Evolutionary conservation across 495 filamentous ascomycete species (phyloP), one percentile per base, ranked within the genome.

Genomic region (Aspergillus baeticus): DNA sequence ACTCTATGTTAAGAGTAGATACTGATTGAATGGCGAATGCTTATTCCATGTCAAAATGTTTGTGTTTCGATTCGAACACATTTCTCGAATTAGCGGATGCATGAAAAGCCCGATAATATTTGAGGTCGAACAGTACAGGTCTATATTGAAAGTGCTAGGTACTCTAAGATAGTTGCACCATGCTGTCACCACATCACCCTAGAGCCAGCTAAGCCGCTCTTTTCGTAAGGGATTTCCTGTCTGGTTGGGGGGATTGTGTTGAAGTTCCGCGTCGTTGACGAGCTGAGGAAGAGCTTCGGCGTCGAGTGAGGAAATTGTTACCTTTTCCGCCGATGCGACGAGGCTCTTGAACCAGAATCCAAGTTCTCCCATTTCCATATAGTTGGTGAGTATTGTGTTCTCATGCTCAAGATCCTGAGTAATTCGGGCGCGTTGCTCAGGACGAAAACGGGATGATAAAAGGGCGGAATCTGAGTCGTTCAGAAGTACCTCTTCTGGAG

Each of bases 291-390:
- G 29, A 20, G 26, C 18, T n/a, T 29, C 49, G 29, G 21, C 6
- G 44, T 37, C 3, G 17, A n/a, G 33, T 10, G 41, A 17, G 34
- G 34, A 7, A 2, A 57, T 48, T 13, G 42, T 15, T n/a, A 47
- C 41, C 26, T 59, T 55, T 34, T 57, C 54, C 21, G 64, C 53
- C 18, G 59, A 69, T 15, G 64, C 70, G 21, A 74, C 53, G 22
- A 83, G 71, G 49, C 80, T 76, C 48, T 78, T 78, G 46, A 77
- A 81, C 84, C 86, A 87, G 47, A 81, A 76, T 7, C 81, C 83
- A 22, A 89, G 72, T 34, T 82, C 77, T 14, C 82, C 76, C 60
- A 78, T 77, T 43, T 87, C 81, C 15, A 90, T 71, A 55, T 76
- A 78, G 22, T 72, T 63, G 10, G 67, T 63, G 15, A 89, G 70